Base-by-base conservation (phyloP, 2,329 filamentous ascomycete genomes). In the Ceratocystis ficicola region DNA sequence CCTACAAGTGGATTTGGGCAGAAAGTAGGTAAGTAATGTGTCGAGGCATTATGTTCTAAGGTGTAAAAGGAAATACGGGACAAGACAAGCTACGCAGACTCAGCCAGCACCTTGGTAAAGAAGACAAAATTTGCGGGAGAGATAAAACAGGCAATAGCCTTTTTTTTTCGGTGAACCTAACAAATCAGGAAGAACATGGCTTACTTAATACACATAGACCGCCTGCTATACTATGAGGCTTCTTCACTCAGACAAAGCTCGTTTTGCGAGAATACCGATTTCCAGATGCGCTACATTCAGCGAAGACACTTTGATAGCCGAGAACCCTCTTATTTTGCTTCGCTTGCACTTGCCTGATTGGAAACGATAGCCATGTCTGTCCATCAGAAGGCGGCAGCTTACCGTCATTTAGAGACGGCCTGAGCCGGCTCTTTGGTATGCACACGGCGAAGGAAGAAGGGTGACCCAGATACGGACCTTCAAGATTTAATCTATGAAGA, bases 281-380 rank as follows among this genome's bases (percentile, higher is more conserved):
- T 15, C 5, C 50, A 55, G 50, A 65, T 17, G 41, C 60, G 46
- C 44, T 66, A 7, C 65, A 36, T 12, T 66, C 65, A 20, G 30
- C 30, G 7, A 32, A 66, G 28, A 22, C 65, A 66, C 25, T 66
- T 66, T 8, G 46, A 55, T 8, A 28, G 10, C 12, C 48, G 46
- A 12, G 25, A 6, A 1, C 41, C 48, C 10, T 25, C 46, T 4
- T 32, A 6, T 3, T 25, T 36, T 30, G 20, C 15, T 7, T 25
- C 22, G 7, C 44, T 57, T 22, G 15, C 25, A 28, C 20, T 25
- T 32, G 20, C 44, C 5, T 61, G 44, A 17, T 65, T 46, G 48
- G 52, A 28, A 20, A 67, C n/a, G 2, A 67, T 28, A 3, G 64
- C 55, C 66, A 65, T 65, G 3, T 62, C 62, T 8, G 44, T 48